Conservation (phyloP, 345 rosid genomes). For the Capsella bursapastoris region DNA sequence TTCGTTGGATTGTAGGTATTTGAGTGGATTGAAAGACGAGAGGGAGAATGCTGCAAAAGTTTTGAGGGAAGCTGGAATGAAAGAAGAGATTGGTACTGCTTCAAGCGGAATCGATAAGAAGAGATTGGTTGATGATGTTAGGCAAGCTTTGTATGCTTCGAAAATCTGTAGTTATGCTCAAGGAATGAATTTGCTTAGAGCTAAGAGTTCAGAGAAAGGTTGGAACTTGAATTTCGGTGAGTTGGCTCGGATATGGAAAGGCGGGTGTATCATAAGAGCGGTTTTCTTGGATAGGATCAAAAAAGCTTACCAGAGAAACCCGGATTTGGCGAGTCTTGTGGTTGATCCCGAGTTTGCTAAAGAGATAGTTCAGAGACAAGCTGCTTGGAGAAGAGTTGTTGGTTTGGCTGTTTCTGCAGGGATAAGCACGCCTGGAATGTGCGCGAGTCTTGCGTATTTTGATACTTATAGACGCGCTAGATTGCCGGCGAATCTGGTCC, state of each 20-base stretch:
- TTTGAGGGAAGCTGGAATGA: constrained; percentile 81
- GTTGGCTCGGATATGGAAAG: constrained; percentile 96
- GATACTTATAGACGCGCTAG: constrained; percentile 93
- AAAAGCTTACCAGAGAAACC: constrained; percentile 92
- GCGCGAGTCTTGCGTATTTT: constrained; percentile 91
- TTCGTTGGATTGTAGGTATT: constrained; percentile 83
- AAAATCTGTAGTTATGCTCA: constrained; percentile 96
- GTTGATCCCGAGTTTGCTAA: constrained; percentile 95
- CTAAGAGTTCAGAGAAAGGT: constrained; percentile 75
- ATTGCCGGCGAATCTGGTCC: constrained; percentile 88
- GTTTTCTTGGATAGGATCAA: constrained; percentile 97
- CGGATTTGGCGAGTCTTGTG: constrained; percentile 79
- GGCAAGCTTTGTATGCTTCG: constrained; percentile 90
- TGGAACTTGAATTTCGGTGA: constrained; percentile 94
- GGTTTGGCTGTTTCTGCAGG: constrained; percentile 90
- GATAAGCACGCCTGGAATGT: constrained; percentile 97
- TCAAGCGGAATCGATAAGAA: constrained; percentile 68
- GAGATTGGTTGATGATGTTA: constrained; percentile 91
- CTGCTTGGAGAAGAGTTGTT: constrained; percentile 98
- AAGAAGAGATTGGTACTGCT: constrained; percentile 62
- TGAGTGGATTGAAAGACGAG: constrained; percentile 96
- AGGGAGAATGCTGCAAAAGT: constrained; percentile 65
- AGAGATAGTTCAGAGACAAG: constrained; percentile 98
- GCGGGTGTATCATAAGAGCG: constrained; percentile 94
- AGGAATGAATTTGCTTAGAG: constrained; percentile 94